Evolutionary conservation across 345 rosid species (phyloP).

Genomic region (Viola odorata): DNA sequence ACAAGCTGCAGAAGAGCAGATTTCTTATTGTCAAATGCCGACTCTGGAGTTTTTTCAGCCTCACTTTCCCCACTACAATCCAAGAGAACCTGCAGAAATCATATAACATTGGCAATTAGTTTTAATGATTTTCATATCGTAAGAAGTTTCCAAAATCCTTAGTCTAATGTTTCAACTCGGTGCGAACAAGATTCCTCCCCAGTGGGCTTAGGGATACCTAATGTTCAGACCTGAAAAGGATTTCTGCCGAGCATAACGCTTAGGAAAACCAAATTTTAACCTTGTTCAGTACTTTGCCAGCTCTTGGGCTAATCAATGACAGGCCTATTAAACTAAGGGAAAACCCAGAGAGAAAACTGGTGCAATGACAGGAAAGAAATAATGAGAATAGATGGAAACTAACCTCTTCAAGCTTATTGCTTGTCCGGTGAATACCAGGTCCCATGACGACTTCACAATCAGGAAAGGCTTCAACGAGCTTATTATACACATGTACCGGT

Average conservation of each 20-base stretch:
- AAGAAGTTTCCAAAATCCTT: constrained; percentile 1
- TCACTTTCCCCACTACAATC: constrained; percentile 85
- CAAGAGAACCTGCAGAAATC: constrained; percentile 55
- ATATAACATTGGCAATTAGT: constrained; percentile 10
- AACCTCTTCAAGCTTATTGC: constrained; percentile 86
- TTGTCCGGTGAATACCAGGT: constrained; percentile 83
- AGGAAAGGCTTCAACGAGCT: constrained; percentile 74
- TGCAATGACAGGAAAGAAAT: too few relatives aligned
- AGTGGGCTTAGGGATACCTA: too few relatives aligned
- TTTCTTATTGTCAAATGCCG: constrained; percentile 80
- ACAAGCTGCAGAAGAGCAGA: constrained; percentile 64
- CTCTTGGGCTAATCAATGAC: neutral
- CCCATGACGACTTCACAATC: constrained; percentile 89
- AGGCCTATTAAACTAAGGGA: neutral
- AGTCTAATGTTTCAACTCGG: neutral
- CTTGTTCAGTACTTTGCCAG: too few relatives aligned
- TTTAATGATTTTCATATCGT: neutral
- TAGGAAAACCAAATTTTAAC: too few relatives aligned
- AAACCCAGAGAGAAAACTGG: constrained; percentile 5
- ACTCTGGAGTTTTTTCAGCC: constrained; percentile 55
- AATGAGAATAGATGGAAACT: neutral
- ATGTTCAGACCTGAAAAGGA: neutral
- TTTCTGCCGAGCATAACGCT: neutral
- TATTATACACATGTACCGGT: constrained; percentile 74
- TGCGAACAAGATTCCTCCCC: too few relatives aligned